Evolutionary conservation across 371 early-diverging fungal genomes (phyloP).

Genomic region (Dichotomocladium elegans): DNA sequence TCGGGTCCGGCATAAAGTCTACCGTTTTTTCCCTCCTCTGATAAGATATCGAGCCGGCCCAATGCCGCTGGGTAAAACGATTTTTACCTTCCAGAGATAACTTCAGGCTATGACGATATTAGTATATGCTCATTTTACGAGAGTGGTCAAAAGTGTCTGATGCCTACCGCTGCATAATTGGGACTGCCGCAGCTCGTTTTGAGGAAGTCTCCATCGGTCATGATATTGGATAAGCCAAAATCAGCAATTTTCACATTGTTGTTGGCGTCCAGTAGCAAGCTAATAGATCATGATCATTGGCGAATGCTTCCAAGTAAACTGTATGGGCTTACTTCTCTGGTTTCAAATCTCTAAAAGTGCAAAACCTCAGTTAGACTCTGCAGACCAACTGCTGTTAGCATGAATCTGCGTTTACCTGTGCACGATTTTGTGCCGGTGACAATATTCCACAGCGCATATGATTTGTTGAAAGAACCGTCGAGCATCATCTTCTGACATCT

Average conservation of each 20-base stretch:
- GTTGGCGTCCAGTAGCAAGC: slow-evolving; percentile 87
- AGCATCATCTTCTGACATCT: slow-evolving; percentile 90
- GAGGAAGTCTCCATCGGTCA: slow-evolving; percentile 94
- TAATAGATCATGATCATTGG: slow-evolving; percentile 15
- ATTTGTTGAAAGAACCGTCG: slow-evolving; percentile 96
- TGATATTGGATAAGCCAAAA: slow-evolving; percentile 94
- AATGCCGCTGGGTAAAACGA: no score
- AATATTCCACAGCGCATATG: slow-evolving; percentile 96
- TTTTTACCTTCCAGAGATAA: slow-evolving; percentile 83
- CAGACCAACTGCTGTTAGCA: neutral
- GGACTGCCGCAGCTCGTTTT: slow-evolving; percentile 94
- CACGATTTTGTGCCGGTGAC: slow-evolving; percentile 96
- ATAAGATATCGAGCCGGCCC: no score
- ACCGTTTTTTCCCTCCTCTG: neutral
- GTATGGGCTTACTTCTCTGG: slow-evolving; percentile 63
- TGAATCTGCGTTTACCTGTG: slow-evolving; percentile 64
- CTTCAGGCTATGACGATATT: slow-evolving; percentile 75
- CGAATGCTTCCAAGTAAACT: neutral
- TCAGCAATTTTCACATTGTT: slow-evolving; percentile 97
- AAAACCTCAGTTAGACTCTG: neutral
- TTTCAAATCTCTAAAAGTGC: slow-evolving; percentile 65
- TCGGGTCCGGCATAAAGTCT: slow-evolving; percentile 95
- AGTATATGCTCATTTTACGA: neutral
- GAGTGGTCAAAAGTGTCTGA: neutral
- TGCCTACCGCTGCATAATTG: slow-evolving; percentile 77